Evolutionary conservation across 495 filamentous ascomycete genomes (phyloP).

Genomic region (Neurospora sp.): DNA sequence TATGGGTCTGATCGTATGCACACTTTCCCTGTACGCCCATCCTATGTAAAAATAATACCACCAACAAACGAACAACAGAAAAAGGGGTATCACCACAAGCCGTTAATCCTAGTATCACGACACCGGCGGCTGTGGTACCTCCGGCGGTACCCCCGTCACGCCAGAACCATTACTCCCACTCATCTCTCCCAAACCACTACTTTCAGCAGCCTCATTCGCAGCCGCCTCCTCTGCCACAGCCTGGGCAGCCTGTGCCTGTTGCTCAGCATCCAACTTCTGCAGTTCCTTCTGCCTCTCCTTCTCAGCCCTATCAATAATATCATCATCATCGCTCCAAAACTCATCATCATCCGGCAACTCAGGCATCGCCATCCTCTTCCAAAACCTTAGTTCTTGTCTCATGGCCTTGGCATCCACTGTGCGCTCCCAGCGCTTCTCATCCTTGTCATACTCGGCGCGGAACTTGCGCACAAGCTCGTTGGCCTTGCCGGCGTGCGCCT

Average conservation of each 20-base stretch:
- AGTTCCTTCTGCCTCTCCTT: constrained; percentile 36
- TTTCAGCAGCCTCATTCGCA: background rate
- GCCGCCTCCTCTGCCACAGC: constrained; percentile 8
- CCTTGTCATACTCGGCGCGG: constrained; percentile 37
- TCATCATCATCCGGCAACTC: constrained; percentile 38
- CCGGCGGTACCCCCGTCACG: background rate
- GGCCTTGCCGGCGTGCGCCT: constrained; percentile 37
- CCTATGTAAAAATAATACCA: background rate
- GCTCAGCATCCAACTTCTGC: constrained; percentile 24
- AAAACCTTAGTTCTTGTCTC: constrained; percentile 42
- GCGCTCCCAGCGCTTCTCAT: constrained; percentile 36
- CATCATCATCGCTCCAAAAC: constrained; percentile 47
- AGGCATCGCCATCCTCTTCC: constrained; percentile 47
- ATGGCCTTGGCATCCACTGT: constrained; percentile 30
- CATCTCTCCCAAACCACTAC: background rate
- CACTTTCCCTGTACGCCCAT: background rate
- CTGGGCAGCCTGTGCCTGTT: constrained; percentile 23
- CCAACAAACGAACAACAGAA: background rate
- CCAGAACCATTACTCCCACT: background rate
- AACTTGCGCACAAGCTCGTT: constrained; percentile 41
- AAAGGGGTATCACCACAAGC: background rate
- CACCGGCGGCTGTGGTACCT: background rate
- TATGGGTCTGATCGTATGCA: background rate
- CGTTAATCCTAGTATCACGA: background rate
- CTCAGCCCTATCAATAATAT: constrained; percentile 42